Percentiles rank a stretch among this genome's conserved stretches.
Evolutionary conservation across 2,329 filamentous ascomycete genomes (phyloP).

Genomic region (Pezicula neosporulosa): DNA sequence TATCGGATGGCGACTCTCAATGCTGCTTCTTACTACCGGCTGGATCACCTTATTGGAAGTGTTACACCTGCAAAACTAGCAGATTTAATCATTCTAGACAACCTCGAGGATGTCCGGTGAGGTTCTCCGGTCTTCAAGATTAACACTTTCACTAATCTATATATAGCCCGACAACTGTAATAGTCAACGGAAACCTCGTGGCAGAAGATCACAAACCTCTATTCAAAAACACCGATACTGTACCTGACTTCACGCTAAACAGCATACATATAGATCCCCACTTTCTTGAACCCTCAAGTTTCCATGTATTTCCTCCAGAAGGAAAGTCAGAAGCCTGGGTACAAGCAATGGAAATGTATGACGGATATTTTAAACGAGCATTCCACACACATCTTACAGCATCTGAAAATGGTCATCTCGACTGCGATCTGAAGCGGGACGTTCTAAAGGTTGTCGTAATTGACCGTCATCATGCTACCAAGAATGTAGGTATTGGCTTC

Average conservation of each 20-base stretch:
- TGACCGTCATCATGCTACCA: conserved; percentile 18
- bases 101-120: conserved; percentile 12
- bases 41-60: conserved; percentile 19
- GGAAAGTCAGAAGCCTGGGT: conserved; percentile 13
- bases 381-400: conserved; percentile 16
- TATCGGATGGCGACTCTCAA: conserved; percentile 20
- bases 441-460: conserved; percentile 21
- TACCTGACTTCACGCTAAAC: conserved; percentile 17
- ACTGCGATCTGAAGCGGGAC: conserved; percentile 25
- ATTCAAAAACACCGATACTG: conserved; percentile 14
- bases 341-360: conserved; percentile 23
- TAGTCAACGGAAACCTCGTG: conserved; percentile 19
- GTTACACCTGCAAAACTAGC: conserved; percentile 18
- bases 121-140: not conserved
- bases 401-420: conserved; percentile 24
- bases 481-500: conserved; percentile 16
- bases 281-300: conserved; percentile 6
- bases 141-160: not conserved
- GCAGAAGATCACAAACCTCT: conserved; percentile 15
- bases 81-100: conserved; percentile 14
- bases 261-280: conserved; percentile 10
- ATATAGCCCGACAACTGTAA: conserved; percentile 12
- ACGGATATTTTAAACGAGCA: conserved; percentile 24
- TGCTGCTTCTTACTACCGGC: conserved; percentile 16
- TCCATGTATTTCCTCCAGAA: conserved; percentile 5